A percentile compares a stretch with the other conserved stretches of the same genome.
Evolutionary conservation across 768 basidiomycete genomes (phyloP).

Genomic region (Ephemerocybe angulata): DNA sequence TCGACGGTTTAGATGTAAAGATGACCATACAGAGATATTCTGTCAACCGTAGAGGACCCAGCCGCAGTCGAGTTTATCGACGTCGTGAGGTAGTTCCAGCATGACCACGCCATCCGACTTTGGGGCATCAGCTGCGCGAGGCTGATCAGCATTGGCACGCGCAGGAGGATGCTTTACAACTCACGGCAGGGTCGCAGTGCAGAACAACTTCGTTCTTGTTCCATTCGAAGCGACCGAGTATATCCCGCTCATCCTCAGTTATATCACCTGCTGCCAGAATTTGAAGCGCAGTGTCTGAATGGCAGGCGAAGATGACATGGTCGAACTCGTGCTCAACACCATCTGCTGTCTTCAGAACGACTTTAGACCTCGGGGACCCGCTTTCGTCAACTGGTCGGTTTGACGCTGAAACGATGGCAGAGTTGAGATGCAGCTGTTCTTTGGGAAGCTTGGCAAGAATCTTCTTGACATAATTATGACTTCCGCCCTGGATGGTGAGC

Average conservation of each 20-base stretch:
- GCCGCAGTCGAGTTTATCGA: not conserved
- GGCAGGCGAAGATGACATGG: slow-evolving; percentile 70
- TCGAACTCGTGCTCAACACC: slow-evolving; percentile 52
- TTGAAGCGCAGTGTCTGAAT: slow-evolving; percentile 59
- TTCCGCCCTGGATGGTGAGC: slow-evolving; percentile 71
- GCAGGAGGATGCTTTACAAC: slow-evolving; percentile 16
- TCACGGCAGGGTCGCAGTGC: slow-evolving; percentile 59
- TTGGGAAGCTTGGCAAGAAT: slow-evolving; percentile 54
- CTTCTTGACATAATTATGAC: slow-evolving; percentile 62
- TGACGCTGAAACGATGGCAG: slow-evolving; percentile 48
- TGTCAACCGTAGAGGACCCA: slow-evolving; percentile 47
- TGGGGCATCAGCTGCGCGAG: slow-evolving; percentile 61
- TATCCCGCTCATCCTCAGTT: slow-evolving; percentile 49
- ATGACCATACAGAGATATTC: slow-evolving; percentile 55
- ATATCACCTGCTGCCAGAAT: slow-evolving; percentile 50
- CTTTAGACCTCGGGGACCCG: slow-evolving; percentile 17
- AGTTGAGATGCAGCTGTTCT: slow-evolving; percentile 54
- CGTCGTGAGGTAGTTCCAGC: slow-evolving; percentile 63
- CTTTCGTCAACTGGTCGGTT: slow-evolving; percentile 21
- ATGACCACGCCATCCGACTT: slow-evolving; percentile 60
- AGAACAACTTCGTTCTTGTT: slow-evolving; percentile 63
- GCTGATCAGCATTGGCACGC: not conserved
- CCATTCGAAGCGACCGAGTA: slow-evolving; percentile 62
- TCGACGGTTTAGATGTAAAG: not conserved
- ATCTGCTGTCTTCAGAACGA: slow-evolving; percentile 44